Conservation (phyloP, 2,329 filamentous ascomycete genomes). For the Nigrospora osmanthi region DNA sequence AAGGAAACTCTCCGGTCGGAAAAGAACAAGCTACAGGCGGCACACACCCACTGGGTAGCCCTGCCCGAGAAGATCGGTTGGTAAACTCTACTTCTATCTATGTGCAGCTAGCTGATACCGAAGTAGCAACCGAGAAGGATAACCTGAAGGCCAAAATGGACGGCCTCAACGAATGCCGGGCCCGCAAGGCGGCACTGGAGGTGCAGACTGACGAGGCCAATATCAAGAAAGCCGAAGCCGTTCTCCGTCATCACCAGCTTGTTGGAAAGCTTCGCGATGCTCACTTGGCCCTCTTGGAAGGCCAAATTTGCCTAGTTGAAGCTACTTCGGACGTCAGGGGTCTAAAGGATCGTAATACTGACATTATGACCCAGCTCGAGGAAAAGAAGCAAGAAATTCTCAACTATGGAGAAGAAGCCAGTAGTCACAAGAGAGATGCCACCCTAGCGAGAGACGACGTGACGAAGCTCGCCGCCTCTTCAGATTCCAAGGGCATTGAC, state of each 20-base stretch:
- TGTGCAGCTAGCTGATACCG: not conserved
- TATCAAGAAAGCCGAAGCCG: slow-evolving; percentile 46
- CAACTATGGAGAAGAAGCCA: slow-evolving; percentile 25
- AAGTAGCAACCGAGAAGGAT: slow-evolving; percentile 17
- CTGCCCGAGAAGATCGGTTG: slow-evolving; percentile 66
- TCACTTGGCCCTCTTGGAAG: slow-evolving; percentile 59
- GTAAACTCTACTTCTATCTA: slow-evolving; percentile 11
- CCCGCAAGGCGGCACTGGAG: slow-evolving; percentile 41
- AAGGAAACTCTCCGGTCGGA: slow-evolving; percentile 47
- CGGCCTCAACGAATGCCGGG: slow-evolving; percentile 23
- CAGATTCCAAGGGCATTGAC: slow-evolving; percentile 27
- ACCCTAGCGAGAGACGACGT: slow-evolving; percentile 29
- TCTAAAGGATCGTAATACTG: slow-evolving; percentile 57
- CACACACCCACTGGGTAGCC: slow-evolving; percentile 54
- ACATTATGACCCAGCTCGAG: slow-evolving; percentile 47
- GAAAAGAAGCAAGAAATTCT: slow-evolving; percentile 31
- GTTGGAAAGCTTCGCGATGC: slow-evolving; percentile 55
- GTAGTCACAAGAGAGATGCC: slow-evolving; percentile 19
- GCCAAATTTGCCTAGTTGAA: slow-evolving; percentile 66
- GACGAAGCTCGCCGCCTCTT: slow-evolving; percentile 8
- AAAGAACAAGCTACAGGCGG: slow-evolving; percentile 61
- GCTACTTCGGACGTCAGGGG: slow-evolving; percentile 70
- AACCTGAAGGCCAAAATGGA: slow-evolving; percentile 20
- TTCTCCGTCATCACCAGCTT: slow-evolving; percentile 45
- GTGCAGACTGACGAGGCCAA: slow-evolving; percentile 46